Evolutionary conservation across 768 basidiomycete species (phyloP), one percentile per base, ranked within the genome.

Genomic region (Sarcomyxa edulis): DNA sequence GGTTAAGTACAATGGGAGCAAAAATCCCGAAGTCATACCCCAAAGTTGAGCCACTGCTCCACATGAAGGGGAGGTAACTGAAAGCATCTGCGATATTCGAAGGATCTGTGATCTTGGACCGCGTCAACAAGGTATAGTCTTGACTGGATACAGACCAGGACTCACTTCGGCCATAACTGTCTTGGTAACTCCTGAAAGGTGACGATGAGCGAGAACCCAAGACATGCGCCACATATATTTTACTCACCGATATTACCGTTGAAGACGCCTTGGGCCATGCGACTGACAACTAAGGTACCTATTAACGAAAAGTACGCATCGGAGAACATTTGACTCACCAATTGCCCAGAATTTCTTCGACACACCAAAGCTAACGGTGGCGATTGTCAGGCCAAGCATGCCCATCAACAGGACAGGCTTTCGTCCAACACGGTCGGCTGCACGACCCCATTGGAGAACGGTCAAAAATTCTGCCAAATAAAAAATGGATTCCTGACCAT

Each of bases 401-500:
- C 58, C 64, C 12, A 60, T 40, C 5, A 66, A 37, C 7, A 59
- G 43, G 21, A 81, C 65, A n/a, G 79, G 79, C 42, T 78, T 77
- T 18, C 79, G 70, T 6, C 79, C 79, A 12, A 77, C 52, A 37
- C 60, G 62, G 45, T 81, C 78, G 3, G 81, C 82, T 4, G 71
- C 43, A 24, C 76, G 68, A 47, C 78, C 76, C 81, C 81, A 82
- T 45, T 76, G 73, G 8, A 82, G 64, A 5, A 74, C 65, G 1
- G 75, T 77, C 35, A 70, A 28, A 1, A 78, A 72, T 46, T 84
- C 76, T 0, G 74, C 64, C 2, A 65, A 58, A 40, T 72, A 83
- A 50, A 81, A 83, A 2, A 81, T 53, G 1, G 78, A 81, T 61
- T 81, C 75, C 78, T 80, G 35, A 7, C n/a, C n/a, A n/a, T n/a